phyloP scores from a whole-genome alignment of 2,329 filamentous ascomycete species.

The Aaosphaeria arxii region DNA sequence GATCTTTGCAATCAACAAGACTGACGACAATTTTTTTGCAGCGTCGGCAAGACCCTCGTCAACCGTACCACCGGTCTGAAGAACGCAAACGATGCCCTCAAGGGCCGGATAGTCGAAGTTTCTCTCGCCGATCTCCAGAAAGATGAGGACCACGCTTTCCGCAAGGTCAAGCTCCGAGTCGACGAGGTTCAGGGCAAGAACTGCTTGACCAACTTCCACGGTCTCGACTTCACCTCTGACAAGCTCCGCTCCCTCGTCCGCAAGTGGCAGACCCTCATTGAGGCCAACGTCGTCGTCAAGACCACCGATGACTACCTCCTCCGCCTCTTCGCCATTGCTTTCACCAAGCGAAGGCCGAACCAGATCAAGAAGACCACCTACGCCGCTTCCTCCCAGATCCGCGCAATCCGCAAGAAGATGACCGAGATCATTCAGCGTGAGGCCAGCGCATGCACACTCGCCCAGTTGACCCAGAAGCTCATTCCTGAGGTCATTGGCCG shows the following conservation, averaged over 20 bases:
- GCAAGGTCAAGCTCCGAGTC: constrained; percentile 98
- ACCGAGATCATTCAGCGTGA: constrained; percentile 97
- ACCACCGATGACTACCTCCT: constrained; percentile 99
- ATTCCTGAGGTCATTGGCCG: constrained; percentile 99
- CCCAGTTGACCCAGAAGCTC: constrained; percentile 96
- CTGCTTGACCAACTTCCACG: constrained; percentile 99
- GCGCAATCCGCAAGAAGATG: constrained; percentile 99
- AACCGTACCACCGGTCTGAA: constrained; percentile 99
- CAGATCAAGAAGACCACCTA: constrained; percentile 99
- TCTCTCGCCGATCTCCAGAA: constrained; percentile 99
- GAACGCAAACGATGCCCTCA: constrained; percentile 99
- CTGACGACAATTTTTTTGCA: constrained; percentile 45
- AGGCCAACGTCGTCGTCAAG: constrained; percentile 99
- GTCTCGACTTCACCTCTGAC: constrained; percentile 99
- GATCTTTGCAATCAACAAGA: constrained; percentile 14
- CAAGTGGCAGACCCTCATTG: constrained; percentile 99
- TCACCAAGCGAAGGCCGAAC: constrained; percentile 98
- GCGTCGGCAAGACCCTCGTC: constrained; percentile 99
- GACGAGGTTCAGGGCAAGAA: constrained; percentile 99
- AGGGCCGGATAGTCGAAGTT: constrained; percentile 98
- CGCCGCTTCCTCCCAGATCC: constrained; percentile 93
- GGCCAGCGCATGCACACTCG: constrained; percentile 88
- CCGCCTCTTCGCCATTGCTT: constrained; percentile 97
- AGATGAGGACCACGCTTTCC: constrained; percentile 99
- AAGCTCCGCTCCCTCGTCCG: constrained; percentile 98